Conservation (phyloP, 768 basidiomycete species). For the Amanita exitialis region DNA sequence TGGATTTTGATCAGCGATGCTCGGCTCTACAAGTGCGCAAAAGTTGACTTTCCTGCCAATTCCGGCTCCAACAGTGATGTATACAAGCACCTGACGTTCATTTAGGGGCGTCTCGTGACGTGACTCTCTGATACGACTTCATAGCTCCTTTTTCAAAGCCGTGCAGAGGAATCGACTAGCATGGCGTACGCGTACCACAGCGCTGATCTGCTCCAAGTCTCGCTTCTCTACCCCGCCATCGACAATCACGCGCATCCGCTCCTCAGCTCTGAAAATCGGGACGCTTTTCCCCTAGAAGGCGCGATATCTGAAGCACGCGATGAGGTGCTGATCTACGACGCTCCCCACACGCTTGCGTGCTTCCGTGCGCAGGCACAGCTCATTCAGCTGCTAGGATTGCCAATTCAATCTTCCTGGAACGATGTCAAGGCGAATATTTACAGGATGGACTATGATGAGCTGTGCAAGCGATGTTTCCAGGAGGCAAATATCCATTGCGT, state of each 20-base stretch:
- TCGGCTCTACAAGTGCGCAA: no score
- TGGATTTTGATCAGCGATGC: no score
- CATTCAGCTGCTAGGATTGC: slow-evolving; percentile 35
- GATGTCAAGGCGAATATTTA: slow-evolving; percentile 39
- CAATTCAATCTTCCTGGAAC: slow-evolving; percentile 39
- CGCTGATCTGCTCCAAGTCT: slow-evolving; percentile 15
- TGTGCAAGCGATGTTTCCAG: slow-evolving; percentile 48
- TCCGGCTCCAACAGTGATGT: no score
- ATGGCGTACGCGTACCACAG: background rate
- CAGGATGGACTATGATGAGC: slow-evolving; percentile 36
- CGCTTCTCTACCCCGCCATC: slow-evolving; percentile 41
- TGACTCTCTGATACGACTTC: no score
- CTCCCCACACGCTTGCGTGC: slow-evolving; percentile 47
- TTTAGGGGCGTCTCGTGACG: no score
- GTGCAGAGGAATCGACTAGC: no score
- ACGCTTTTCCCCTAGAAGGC: slow-evolving; percentile 47
- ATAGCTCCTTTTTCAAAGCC: no score
- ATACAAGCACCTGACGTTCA: no score
- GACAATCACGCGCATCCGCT: slow-evolving; percentile 80
- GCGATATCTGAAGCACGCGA: slow-evolving; percentile 57
- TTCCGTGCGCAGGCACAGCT: slow-evolving; percentile 50
- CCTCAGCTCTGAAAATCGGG: slow-evolving; percentile 34
- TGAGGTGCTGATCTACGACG: slow-evolving; percentile 37
- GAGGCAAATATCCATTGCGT: slow-evolving; percentile 55
- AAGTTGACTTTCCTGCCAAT: no score